phyloP scores from a whole-genome alignment of 352 stramenopile species.

The Phytophthora cactorum region DNA sequence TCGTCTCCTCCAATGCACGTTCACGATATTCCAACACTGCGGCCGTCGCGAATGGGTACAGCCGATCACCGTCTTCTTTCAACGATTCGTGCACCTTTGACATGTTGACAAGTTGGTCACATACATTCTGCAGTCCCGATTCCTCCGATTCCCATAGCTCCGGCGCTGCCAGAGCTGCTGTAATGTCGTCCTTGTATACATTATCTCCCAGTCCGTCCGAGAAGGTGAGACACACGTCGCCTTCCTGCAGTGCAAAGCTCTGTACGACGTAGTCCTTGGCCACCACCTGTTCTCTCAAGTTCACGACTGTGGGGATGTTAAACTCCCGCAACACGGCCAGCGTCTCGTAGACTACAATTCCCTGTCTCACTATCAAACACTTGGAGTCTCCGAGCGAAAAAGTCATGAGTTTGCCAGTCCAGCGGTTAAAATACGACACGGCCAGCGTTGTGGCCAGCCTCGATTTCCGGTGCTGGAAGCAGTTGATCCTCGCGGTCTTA shows the following conservation, averaged over 20 bases:
- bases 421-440: conserved; percentile 79
- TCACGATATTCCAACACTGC: conserved; percentile 68
- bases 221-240: conserved; percentile 76
- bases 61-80: conserved; percentile 4
- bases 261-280: conserved; percentile 73
- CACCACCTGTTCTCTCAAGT: conserved; percentile 54
- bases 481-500: conserved; percentile 61
- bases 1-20: conserved; percentile 52
- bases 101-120: conserved; percentile 58
- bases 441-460: conserved; percentile 70
- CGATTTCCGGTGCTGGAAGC: conserved; percentile 61
- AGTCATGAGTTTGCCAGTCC: conserved; percentile 59
- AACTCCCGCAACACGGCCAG: conserved; percentile 75
- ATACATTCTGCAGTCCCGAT: conserved; percentile 49
- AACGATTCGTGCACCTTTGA: conserved; percentile 41
- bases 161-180: conserved; percentile 20
- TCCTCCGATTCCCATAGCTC: conserved; percentile 32
- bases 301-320: conserved; percentile 82
- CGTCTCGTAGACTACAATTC: conserved; percentile 69
- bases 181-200: conserved; percentile 80
- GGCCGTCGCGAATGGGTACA: conserved; percentile 75
- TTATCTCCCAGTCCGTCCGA: conserved; percentile 84
- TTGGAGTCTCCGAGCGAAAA: conserved; percentile 87
- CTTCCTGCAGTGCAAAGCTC: conserved; percentile 56
- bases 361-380: conserved; percentile 59